Percentiles rank a stretch among this genome's conserved stretches.
Conservation (phyloP, 805 yeast species). For the Ogataea wickerhamii region DNA sequence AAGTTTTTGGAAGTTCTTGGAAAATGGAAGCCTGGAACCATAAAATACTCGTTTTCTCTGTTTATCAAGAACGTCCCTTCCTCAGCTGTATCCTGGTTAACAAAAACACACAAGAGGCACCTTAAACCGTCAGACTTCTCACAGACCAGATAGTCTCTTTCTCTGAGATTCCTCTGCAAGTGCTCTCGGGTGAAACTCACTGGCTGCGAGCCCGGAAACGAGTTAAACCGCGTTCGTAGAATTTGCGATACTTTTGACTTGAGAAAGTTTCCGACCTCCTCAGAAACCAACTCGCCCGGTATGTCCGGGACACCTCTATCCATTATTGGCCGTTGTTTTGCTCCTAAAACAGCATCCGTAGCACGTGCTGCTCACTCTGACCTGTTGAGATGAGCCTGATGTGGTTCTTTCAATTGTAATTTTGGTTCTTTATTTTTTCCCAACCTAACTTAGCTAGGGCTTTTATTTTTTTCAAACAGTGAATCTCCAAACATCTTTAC, state of each 20-base stretch:
- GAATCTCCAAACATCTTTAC: no score
- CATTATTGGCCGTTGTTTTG: slow-evolving; percentile 1
- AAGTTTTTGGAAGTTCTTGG: slow-evolving; percentile 52
- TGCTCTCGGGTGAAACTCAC: slow-evolving; percentile 81
- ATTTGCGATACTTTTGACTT: slow-evolving; percentile 64
- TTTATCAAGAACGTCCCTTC: slow-evolving; percentile 90
- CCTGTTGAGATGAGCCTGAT: no score
- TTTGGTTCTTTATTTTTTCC: no score
- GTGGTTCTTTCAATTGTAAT: no score
- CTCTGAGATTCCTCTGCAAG: slow-evolving; percentile 52
- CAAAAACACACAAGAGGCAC: slow-evolving; percentile 65
- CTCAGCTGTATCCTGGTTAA: slow-evolving; percentile 61
- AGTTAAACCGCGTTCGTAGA: slow-evolving; percentile 49
- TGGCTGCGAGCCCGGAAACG: slow-evolving; percentile 94
- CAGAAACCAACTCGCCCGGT: slow-evolving; percentile 80
- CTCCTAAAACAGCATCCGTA: no score
- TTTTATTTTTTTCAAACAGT: no score
- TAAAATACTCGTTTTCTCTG: slow-evolving; percentile 80
- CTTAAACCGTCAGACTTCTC: slow-evolving; percentile 95
- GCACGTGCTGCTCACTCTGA: no score
- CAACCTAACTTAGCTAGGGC: no score
- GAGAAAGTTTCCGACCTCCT: slow-evolving; percentile 63
- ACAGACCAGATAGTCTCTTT: slow-evolving; percentile 87
- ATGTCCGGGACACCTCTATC: slow-evolving; percentile 68
- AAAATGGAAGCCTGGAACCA: slow-evolving; percentile 80